Evolutionary conservation across 2,329 filamentous ascomycete genomes (phyloP).

Genomic region (Aspergillus eucalypticola): DNA sequence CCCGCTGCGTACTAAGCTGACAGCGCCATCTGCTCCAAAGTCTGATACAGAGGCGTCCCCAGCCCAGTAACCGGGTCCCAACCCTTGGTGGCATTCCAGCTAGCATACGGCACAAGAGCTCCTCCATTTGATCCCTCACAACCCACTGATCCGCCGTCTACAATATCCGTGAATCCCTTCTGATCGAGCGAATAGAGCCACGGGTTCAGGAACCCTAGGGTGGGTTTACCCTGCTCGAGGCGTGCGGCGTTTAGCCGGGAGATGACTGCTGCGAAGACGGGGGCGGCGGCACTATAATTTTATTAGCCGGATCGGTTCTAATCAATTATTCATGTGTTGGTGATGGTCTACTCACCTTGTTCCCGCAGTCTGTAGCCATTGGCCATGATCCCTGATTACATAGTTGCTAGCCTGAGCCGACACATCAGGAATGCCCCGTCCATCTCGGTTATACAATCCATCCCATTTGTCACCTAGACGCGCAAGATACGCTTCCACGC

Average conservation of each 20-base stretch:
- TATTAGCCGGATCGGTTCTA: background rate
- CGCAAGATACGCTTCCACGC: conserved; percentile 48
- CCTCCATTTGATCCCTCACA: conserved; percentile 44
- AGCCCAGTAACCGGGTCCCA: conserved; percentile 55
- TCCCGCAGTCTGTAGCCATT: conserved; percentile 45
- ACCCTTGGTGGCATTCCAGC: conserved; percentile 53
- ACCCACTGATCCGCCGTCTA: conserved; percentile 48
- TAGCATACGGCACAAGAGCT: conserved; percentile 46
- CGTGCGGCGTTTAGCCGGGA: conserved; percentile 65
- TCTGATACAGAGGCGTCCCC: conserved; percentile 25
- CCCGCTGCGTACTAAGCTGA: background rate
- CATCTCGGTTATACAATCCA: conserved; percentile 52
- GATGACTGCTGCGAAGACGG: conserved; percentile 64
- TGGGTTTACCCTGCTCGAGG: conserved; percentile 54
- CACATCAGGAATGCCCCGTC: conserved; percentile 64
- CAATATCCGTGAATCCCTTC: conserved; percentile 52
- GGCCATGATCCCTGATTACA: conserved; percentile 42
- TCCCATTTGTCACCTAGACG: conserved; percentile 44
- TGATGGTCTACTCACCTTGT: conserved; percentile 41
- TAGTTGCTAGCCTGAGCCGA: conserved; percentile 56
- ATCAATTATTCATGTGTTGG: background rate
- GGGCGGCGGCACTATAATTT: conserved; percentile 56
- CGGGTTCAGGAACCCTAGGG: conserved; percentile 63
- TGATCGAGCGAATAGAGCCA: conserved; percentile 56
- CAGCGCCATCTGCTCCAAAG: conserved; percentile 17